These are phyloP conservation scores for Cystofilobasidium capitatum DNA, from an alignment of 768 basidiomycete species.

Conservation along the genomic window DNA sequence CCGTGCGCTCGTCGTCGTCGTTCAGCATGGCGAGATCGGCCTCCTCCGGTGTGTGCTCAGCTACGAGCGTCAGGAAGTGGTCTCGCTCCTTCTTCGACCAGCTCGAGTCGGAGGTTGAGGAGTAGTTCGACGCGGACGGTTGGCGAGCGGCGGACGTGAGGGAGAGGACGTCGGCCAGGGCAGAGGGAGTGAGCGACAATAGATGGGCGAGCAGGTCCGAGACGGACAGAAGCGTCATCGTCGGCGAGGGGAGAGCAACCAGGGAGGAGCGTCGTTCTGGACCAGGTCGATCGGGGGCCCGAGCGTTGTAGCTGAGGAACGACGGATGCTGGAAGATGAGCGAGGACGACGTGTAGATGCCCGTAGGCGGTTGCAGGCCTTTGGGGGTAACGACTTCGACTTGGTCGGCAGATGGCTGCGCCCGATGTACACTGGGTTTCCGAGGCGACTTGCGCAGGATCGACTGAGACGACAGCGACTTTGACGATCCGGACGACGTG, in stretches of 20 bases:
- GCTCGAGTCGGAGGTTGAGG: too few relatives aligned
- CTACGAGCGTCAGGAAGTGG: not conserved
- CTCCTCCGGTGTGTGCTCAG: not conserved
- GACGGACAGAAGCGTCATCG: not conserved
- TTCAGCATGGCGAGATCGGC: not conserved
- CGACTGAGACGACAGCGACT: not conserved
- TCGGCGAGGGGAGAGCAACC: not conserved
- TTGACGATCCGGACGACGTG: not conserved
- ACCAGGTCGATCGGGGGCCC: not conserved
- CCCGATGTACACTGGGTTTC: not conserved
- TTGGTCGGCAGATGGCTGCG: not conserved
- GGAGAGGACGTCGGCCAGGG: not conserved
- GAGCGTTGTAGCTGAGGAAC: not conserved
- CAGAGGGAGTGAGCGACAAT: not conserved
- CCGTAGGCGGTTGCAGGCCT: not conserved
- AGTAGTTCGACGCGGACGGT: not conserved
- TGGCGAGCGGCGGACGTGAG: not conserved
- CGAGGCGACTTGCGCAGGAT: not conserved
- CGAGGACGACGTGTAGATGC: not conserved
- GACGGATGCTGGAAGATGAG: not conserved
- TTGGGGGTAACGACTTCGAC: too few relatives aligned
- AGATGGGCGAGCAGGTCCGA: not conserved
- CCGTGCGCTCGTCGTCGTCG: not conserved
- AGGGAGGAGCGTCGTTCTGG: not conserved
- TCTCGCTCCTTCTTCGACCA: not conserved